phyloP scores from a whole-genome alignment of 2,329 filamentous ascomycete species.

The Paracorniculantispora psalliotae region DNA sequence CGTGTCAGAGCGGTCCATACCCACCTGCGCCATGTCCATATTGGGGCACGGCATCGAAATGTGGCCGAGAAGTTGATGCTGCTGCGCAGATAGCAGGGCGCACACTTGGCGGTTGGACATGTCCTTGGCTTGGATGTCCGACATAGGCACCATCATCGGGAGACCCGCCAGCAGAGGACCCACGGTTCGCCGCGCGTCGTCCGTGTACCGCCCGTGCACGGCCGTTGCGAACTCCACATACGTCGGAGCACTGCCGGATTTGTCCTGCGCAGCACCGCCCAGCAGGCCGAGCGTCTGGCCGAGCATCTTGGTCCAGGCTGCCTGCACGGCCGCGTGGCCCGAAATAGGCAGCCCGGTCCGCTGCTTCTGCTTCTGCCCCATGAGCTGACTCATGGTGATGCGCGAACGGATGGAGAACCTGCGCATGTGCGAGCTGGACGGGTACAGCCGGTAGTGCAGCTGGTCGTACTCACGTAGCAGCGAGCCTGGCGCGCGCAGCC shows the following conservation, averaged over 20 bases:
- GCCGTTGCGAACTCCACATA: constrained; percentile 13
- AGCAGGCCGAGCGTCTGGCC: not conserved
- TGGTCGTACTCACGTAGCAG: not conserved
- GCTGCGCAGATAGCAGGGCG: constrained; percentile 1
- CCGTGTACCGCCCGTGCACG: not conserved
- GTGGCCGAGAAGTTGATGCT: not conserved
- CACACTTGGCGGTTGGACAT: constrained; percentile 9
- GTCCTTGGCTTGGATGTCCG: not conserved
- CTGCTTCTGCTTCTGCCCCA: not conserved
- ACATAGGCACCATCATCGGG: constrained; percentile 5
- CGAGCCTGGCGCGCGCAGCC: not conserved
- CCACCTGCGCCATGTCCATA: not conserved
- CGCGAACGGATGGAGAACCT: not conserved
- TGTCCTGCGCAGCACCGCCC: not conserved
- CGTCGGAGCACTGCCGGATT: not conserved
- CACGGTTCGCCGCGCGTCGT: constrained; percentile 11
- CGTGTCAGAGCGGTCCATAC: constrained; percentile 4
- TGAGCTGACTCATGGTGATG: constrained; percentile 9
- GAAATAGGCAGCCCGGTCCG: constrained; percentile 2
- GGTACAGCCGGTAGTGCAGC: not conserved
- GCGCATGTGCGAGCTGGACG: constrained; percentile 13
- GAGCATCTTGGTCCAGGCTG: constrained; percentile 14
- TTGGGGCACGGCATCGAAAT: constrained; percentile 13
- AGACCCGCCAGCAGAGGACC: constrained; percentile 8
- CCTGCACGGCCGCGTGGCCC: constrained; percentile 8